Percentiles rank a stretch among this genome's conserved stretches.
Evolutionary conservation across 805 yeast species (phyloP).

Genomic region (Candida nitratophila): DNA sequence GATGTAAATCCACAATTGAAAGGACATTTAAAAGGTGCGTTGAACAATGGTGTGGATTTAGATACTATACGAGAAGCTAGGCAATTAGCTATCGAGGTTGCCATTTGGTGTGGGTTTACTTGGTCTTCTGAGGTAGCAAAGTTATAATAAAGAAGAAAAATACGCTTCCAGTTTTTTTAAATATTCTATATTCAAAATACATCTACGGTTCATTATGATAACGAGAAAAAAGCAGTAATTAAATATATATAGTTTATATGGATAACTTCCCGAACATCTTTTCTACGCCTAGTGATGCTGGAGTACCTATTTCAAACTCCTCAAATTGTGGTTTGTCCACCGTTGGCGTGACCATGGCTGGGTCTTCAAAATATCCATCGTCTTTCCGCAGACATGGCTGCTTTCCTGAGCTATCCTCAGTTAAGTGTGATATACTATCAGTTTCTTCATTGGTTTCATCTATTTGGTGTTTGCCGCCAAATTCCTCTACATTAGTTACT

Average conservation of each 20-base stretch:
- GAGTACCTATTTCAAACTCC: not conserved
- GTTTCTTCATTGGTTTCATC: too few species aligned
- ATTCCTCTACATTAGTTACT: too few species aligned
- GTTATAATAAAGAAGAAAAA: slow-evolving; percentile 24
- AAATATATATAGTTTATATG: not conserved
- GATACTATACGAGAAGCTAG: slow-evolving; percentile 60
- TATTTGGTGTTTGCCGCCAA: too few species aligned
- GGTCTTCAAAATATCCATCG: not conserved
- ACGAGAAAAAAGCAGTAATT: not conserved
- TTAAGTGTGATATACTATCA: too few species aligned
- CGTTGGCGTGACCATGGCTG: not conserved
- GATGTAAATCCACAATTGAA: slow-evolving; percentile 90
- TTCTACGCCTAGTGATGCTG: not conserved
- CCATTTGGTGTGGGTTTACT: slow-evolving; percentile 66
- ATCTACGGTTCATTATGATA: not conserved
- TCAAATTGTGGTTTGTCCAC: not conserved
- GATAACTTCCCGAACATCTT: not conserved
- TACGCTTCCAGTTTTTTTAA: not conserved
- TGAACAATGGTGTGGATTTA: slow-evolving; percentile 64
- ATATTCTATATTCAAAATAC: not conserved
- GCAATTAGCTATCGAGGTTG: slow-evolving; percentile 52
- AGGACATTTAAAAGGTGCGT: slow-evolving; percentile 85
- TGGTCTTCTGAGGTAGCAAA: slow-evolving; percentile 56
- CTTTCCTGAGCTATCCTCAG: not conserved
- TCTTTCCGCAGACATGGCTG: too few species aligned